These are phyloP conservation scores for Parietaria judaica DNA, from an alignment of 306 rosid genomes.

Conservation along the genomic window DNA sequence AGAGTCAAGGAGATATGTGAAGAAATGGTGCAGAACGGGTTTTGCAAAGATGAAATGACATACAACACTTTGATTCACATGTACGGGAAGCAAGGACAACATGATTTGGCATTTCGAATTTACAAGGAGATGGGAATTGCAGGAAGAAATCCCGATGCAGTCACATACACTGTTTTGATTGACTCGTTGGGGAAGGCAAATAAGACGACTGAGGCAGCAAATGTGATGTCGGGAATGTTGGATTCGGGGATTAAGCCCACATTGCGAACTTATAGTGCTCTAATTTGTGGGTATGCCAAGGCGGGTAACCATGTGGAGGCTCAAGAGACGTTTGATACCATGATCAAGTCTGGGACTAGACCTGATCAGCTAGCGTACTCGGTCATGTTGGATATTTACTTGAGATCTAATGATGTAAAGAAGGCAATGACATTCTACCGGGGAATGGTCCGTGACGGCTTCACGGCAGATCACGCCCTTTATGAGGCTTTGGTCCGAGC, in stretches of 20 bases:
- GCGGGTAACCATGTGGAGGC: conserved; percentile 66
- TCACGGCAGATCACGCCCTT: conserved; percentile 53
- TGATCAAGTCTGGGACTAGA: conserved; percentile 74
- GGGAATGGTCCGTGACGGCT: conserved; percentile 58
- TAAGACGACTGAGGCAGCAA: conserved; percentile 65
- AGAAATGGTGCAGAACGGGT: conserved; percentile 74
- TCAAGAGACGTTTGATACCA: conserved; percentile 64
- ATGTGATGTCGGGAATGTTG: conserved; percentile 85
- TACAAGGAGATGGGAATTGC: conserved; percentile 70
- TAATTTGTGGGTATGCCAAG: conserved; percentile 84
- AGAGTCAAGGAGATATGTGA: conserved; percentile 60
- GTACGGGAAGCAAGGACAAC: conserved; percentile 79
- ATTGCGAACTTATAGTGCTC: conserved; percentile 77
- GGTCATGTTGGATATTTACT: conserved; percentile 69
- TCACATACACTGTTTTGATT: conserved; percentile 79
- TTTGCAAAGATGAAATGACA: conserved; percentile 94
- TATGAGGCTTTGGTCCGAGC: conserved; percentile 58
- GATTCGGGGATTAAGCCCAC: conserved; percentile 81
- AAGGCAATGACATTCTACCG: conserved; percentile 56
- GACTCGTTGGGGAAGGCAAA: conserved; percentile 91
- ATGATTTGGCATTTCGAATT: conserved; percentile 60
- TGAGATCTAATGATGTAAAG: conserved; percentile 67
- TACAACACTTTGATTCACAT: conserved; percentile 84
- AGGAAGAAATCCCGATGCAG: conserved; percentile 68
- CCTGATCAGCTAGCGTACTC: conserved; percentile 76